Conservation (phyloP, 129 eudicot genomes). For the Heracleum sosnowskyi region DNA sequence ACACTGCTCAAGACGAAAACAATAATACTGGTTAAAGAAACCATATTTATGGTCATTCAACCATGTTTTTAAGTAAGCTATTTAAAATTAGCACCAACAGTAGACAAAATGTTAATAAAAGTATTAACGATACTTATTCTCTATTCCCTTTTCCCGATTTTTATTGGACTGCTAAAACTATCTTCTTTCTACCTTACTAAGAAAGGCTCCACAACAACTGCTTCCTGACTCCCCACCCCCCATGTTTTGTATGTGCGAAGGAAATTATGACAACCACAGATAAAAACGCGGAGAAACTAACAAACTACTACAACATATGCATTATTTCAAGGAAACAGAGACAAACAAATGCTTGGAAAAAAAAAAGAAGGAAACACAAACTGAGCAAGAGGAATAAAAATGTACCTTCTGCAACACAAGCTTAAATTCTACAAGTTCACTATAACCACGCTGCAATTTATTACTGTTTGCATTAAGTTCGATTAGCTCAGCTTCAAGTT, state of each 20-base stretch:
- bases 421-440: slow-evolving; percentile 84
- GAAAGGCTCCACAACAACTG: background rate
- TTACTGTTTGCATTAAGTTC: slow-evolving; percentile 82
- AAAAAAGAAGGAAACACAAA: too few species aligned
- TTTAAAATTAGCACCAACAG: background rate
- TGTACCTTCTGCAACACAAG: slow-evolving; percentile 86
- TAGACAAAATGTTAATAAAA: background rate
- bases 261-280: background rate
- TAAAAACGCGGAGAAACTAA: background rate
- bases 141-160: background rate
- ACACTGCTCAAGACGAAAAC: background rate
- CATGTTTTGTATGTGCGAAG: background rate
- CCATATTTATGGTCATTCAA: background rate
- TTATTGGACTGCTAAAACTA: background rate
- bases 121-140: background rate
- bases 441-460: slow-evolving; percentile 82
- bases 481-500: slow-evolving; percentile 87
- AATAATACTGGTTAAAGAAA: background rate
- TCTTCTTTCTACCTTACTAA: background rate
- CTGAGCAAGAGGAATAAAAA: background rate
- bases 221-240: background rate
- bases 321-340: background rate
- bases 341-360: background rate
- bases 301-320: background rate
- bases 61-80: background rate